Conservation (phyloP, 2,329 filamentous ascomycete genomes). For the Aspergillus cejpii region DNA sequence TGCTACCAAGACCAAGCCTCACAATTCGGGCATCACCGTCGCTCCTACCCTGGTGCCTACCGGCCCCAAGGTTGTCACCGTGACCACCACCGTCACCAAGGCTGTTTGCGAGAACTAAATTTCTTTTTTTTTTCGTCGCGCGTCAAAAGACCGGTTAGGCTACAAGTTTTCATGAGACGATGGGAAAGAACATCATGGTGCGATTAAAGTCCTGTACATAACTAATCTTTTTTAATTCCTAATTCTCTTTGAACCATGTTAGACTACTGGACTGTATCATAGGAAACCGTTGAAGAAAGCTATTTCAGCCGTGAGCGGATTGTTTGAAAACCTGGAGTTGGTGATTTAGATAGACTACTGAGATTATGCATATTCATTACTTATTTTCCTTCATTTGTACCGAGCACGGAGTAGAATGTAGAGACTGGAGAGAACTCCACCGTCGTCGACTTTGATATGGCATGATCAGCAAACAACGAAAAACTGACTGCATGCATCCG, state of each 20-base stretch:
- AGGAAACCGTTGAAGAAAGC: neutral
- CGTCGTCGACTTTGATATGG: too few relatives aligned
- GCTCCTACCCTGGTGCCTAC: constrained; percentile 14
- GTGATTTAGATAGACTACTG: too few relatives aligned
- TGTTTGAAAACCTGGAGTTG: too few relatives aligned
- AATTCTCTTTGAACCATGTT: neutral
- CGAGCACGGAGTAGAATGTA: too few relatives aligned
- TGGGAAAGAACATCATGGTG: constrained; percentile 20
- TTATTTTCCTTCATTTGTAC: too few relatives aligned
- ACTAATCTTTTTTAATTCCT: constrained; percentile 30
- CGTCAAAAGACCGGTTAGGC: constrained; percentile 13
- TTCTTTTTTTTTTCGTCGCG: constrained; percentile 7
- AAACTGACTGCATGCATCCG: too few relatives aligned
- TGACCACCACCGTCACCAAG: constrained; percentile 24
- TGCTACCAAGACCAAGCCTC: constrained; percentile 7
- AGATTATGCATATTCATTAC: too few relatives aligned
- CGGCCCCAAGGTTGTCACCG: constrained; percentile 17
- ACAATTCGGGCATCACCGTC: constrained; percentile 9
- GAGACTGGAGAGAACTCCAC: too few relatives aligned
- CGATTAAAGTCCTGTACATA: constrained; percentile 28
- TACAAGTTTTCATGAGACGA: constrained; percentile 16
- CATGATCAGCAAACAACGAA: too few relatives aligned
- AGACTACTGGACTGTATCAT: neutral
- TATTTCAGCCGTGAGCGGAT: too few relatives aligned
- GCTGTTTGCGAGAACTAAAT: constrained; percentile 13